Base-by-base conservation (phyloP, 768 basidiomycete genomes). In the Royoungia palumana region DNA sequence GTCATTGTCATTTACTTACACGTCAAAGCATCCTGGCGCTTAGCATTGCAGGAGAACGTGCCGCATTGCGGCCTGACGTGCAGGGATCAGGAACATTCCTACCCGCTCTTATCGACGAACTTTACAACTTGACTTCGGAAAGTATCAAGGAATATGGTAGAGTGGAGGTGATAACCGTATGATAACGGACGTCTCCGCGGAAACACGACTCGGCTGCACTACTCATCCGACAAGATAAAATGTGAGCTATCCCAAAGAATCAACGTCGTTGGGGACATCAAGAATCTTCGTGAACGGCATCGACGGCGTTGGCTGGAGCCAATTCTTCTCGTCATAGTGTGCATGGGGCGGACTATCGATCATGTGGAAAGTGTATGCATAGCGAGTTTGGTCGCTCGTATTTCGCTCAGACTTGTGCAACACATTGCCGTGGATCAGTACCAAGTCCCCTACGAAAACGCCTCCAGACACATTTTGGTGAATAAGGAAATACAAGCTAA, bases 291-390 rank as follows among this genome's bases (percentile, higher is more conserved):
- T 77, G 69, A 97, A 96, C 2, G 94, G 90, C 85, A 89, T 86
- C 12, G 74, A 78, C 10, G 71, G 54, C 4, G 92, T 92, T 1
- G 94, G 93, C 64, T 98, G 94, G 49, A 97, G 71, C 94, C 94
- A 96, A 63, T 96, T 97, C 79, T 89, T 90, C 60, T 82, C 78
- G 53, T 97, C 95, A 49, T 94, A 96, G 35, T 62, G 69, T 7
- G 82, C 87, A 58, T 77, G 69, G 20, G 81, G 85, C 35, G 78
- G 77, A 17, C 78, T 85, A 60, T 95, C 90, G 41, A 93, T 85
- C 89, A 92, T 91, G 57, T 93, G 94, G 67, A 96, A 97, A 0
- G 96, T 98, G 64, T 98, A 99, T 24, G 94, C 94, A 55, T 84
- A 90, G 47, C 96, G 79, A 2, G 91, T 91, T 52, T 83, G 76